These are phyloP conservation scores for Nelumbo lutea DNA, from an alignment of 164 flowering plant species.

Conservation along the genomic window DNA sequence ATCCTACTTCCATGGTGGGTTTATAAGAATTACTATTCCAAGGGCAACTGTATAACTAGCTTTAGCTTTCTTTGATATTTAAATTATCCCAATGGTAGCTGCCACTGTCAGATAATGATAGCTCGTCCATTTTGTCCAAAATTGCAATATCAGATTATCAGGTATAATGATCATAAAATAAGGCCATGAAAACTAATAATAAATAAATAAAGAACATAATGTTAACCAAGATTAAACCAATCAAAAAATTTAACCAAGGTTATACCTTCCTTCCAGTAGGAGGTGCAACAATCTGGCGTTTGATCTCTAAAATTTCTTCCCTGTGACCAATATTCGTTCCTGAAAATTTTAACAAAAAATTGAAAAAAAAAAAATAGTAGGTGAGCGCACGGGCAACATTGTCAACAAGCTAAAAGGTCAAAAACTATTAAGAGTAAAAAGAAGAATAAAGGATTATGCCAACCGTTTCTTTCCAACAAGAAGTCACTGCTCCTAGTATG, in stretches of 20 bases:
- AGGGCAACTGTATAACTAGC: too few relatives aligned
- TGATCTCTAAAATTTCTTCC: not conserved
- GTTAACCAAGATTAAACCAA: not conserved
- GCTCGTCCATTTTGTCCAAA: too few relatives aligned
- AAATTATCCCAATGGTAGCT: too few relatives aligned
- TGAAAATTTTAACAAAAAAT: not conserved
- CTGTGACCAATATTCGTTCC: slow-evolving; percentile 6
- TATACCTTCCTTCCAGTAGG: slow-evolving; percentile 18
- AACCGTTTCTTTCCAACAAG: slow-evolving; percentile 36
- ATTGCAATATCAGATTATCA: too few relatives aligned
- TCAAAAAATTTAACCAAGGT: slow-evolving; percentile 1
- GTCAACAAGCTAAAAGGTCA: not conserved
- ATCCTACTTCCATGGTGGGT: too few relatives aligned
- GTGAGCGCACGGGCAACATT: not conserved
- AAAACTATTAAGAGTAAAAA: not conserved
- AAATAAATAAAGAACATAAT: too few relatives aligned
- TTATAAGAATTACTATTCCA: too few relatives aligned
- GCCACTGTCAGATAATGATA: too few relatives aligned
- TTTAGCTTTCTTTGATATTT: too few relatives aligned
- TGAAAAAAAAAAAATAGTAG: not conserved
- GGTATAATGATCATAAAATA: too few relatives aligned
- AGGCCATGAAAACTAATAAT: too few relatives aligned
- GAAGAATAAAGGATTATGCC: slow-evolving; percentile 12
- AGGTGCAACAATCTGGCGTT: slow-evolving; percentile 1
- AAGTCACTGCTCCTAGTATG: slow-evolving; percentile 1